Percentiles rank a stretch among this genome's conserved stretches.
These are phyloP conservation scores for Lentithecium fluviatile DNA, from an alignment of 495 filamentous ascomycete species.

Conservation along the genomic window DNA sequence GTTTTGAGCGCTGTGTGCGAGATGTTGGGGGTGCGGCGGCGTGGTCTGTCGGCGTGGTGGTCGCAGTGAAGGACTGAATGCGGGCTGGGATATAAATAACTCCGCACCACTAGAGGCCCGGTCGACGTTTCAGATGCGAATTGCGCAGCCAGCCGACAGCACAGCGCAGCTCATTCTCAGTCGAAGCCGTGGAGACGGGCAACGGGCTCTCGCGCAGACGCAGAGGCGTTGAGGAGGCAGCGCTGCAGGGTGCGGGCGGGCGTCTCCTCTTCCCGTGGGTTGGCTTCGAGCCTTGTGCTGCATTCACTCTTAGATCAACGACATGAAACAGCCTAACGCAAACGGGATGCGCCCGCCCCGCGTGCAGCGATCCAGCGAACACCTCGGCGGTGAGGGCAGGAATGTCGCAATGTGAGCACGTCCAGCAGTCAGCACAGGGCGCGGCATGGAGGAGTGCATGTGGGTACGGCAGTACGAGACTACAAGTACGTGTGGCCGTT, in stretches of 20 bases:
- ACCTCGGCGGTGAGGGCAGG: slow-evolving; percentile 11
- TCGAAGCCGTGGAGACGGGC: neutral
- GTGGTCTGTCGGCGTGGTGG: slow-evolving; percentile 1
- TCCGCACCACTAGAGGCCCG: neutral
- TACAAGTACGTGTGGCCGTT: neutral
- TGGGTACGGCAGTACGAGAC: neutral
- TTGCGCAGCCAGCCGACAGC: slow-evolving; percentile 7
- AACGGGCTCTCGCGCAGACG: neutral
- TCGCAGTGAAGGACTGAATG: slow-evolving; percentile 16
- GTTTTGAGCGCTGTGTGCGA: neutral
- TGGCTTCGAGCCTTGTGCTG: slow-evolving; percentile 11
- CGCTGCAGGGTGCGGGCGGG: neutral
- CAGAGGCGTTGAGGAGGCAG: neutral
- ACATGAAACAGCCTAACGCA: slow-evolving; percentile 26
- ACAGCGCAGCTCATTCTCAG: slow-evolving; percentile 12
- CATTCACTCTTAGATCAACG: slow-evolving; percentile 10
- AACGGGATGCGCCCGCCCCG: slow-evolving; percentile 2
- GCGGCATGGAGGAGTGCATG: neutral
- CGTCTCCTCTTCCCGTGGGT: neutral
- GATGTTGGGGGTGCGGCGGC: neutral
- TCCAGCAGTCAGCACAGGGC: too few relatives aligned
- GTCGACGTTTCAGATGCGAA: slow-evolving; percentile 23
- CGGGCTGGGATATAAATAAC: slow-evolving; percentile 18
- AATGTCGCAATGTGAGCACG: too few relatives aligned
- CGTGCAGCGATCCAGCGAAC: neutral